Base-by-base conservation (phyloP, 805 yeast genomes). In the Ogataea siamensis region DNA sequence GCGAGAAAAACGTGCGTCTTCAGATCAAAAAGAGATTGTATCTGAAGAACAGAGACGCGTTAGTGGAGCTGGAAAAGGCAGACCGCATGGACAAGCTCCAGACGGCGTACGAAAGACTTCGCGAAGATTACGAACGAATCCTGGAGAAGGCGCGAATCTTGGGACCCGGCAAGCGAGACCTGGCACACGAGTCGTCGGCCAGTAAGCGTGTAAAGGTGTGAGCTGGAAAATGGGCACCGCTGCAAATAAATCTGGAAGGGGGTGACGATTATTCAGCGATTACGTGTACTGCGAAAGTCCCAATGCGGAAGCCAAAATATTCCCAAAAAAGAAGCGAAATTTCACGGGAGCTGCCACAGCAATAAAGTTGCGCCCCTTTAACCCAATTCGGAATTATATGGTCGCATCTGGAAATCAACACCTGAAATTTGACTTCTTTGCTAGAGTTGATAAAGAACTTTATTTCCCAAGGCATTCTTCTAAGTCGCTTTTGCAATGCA, bases 31-130 rank as follows among this genome's bases (percentile, higher is more conserved):
- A 68, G 51, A 71, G 99, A 42, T 63, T 93, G 17, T 91, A 71
- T 55, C 71, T 76, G 39, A 85, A 87, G 55, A 93, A 93, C 63
- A 76, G 70, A 50, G 97, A 89, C 40, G 88, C 87, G 0, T 67
- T 93, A 38, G 63, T 61, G 23, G 83, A 78, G 4, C 63, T 87
- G 55, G 87, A 82, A 28, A 68, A 63, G n/a, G 67, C 75, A 0
- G 78, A 78, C n/a, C 68, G 76, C 44, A 71, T 71, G 44, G 87
- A 82, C 50, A 85, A 85, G 51, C 67, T 87, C 25, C 87, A 85
- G 36, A 78, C 80, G 8, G 91, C 96, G 0, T 87, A 78, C 50
- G 73, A 73, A 45, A 64, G 80, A 21, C 64, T 89, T 36, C 79
- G 76, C 39, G 81, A 76, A 32, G 96, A 87, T 50, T 91, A 88